These are phyloP conservation scores for Cyclotella atomus DNA, from an alignment of 108 stramenopile species.

Conservation along the genomic window DNA sequence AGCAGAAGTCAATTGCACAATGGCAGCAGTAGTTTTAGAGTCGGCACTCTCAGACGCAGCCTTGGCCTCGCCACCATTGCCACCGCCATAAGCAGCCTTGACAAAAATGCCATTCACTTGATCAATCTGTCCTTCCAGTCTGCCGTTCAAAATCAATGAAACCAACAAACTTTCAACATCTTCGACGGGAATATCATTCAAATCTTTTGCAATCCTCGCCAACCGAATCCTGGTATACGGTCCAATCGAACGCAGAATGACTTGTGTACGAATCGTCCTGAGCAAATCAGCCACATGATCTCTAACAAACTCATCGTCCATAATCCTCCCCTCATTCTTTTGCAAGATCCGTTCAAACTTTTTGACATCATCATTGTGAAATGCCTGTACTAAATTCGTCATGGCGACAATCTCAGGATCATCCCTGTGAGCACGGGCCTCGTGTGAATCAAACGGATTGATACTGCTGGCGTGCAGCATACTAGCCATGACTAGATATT, in stretches of 20 bases:
- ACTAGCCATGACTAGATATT: slow-evolving; percentile 92
- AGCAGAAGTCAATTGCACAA: slow-evolving; percentile 31
- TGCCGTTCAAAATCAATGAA: slow-evolving; percentile 86
- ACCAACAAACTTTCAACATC: slow-evolving; percentile 91
- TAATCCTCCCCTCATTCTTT: slow-evolving; percentile 81
- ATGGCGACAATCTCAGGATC: slow-evolving; percentile 95
- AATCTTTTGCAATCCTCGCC: slow-evolving; percentile 73
- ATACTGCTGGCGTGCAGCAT: slow-evolving; percentile 91
- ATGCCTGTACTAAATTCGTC: slow-evolving; percentile 90
- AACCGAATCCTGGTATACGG: slow-evolving; percentile 90
- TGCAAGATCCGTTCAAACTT: slow-evolving; percentile 80
- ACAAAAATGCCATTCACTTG: slow-evolving; percentile 73
- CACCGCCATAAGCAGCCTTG: slow-evolving; percentile 14
- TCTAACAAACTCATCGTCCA: slow-evolving; percentile 92
- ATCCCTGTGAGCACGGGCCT: slow-evolving; percentile 91
- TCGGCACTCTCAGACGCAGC: slow-evolving; percentile 2
- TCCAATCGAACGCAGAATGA: slow-evolving; percentile 78
- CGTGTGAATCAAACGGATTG: slow-evolving; percentile 95
- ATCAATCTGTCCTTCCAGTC: slow-evolving; percentile 80
- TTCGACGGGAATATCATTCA: slow-evolving; percentile 82
- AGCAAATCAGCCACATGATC: slow-evolving; percentile 89
- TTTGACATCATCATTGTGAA: slow-evolving; percentile 86
- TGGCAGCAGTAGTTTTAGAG: slow-evolving; percentile 15
- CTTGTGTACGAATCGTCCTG: slow-evolving; percentile 92
- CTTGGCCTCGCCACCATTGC: background rate